phyloP scores from a whole-genome alignment of 2,329 filamentous ascomycete species.

The Fonsecaea pedrosoi region DNA sequence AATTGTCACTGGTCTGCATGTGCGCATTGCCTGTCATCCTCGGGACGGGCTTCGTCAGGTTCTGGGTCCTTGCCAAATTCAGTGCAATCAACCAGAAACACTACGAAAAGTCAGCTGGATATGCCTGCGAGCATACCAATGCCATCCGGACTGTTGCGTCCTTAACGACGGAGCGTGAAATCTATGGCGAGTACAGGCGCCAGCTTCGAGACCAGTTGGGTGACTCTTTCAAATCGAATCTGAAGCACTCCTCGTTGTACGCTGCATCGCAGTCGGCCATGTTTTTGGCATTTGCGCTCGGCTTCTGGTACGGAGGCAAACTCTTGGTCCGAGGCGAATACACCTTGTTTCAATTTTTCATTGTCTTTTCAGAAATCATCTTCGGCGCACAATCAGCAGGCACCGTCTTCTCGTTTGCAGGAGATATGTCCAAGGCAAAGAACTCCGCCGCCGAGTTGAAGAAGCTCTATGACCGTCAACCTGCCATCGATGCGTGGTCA shows the following conservation, averaged over 20 bases:
- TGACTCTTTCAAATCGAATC: constrained; percentile 72
- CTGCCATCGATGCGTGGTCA: constrained; percentile 83
- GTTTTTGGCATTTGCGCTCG: constrained; percentile 83
- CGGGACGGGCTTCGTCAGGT: constrained; percentile 83
- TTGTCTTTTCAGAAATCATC: constrained; percentile 85
- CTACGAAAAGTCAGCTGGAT: constrained; percentile 81
- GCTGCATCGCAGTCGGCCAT: constrained; percentile 82
- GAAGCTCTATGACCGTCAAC: constrained; percentile 80
- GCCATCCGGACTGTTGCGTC: constrained; percentile 93
- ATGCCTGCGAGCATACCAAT: constrained; percentile 90
- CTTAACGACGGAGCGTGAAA: constrained; percentile 83
- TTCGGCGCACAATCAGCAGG: constrained; percentile 93
- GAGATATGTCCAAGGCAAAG: constrained; percentile 92
- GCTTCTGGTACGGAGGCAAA: constrained; percentile 90
- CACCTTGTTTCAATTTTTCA: constrained; percentile 84
- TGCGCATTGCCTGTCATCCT: constrained; percentile 78
- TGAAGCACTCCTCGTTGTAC: constrained; percentile 79
- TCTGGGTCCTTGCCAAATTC: constrained; percentile 82
- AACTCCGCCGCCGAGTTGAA: constrained; percentile 82
- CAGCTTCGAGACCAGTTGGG: constrained; percentile 72
- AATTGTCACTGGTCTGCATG: constrained; percentile 82
- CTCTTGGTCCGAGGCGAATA: constrained; percentile 76
- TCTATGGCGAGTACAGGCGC: constrained; percentile 72
- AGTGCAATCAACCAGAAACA: constrained; percentile 78
- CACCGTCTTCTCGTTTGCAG: constrained; percentile 85